These are phyloP conservation scores for Perkinsus marinus DNA, from an alignment of 169 alveolate genomes.

Conservation along the genomic window DNA sequence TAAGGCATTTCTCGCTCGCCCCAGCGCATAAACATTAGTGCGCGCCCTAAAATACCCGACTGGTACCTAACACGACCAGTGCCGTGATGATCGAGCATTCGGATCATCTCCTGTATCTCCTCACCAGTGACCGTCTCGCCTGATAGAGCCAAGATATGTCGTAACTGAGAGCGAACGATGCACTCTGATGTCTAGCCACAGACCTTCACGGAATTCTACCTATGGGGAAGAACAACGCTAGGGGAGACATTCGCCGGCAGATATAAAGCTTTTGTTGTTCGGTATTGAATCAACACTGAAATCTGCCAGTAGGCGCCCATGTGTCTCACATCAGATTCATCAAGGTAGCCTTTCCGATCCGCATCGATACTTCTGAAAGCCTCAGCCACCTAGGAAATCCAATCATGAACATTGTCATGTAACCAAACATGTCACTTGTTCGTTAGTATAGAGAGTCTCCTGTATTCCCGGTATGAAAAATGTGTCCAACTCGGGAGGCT, in stretches of 20 bases:
- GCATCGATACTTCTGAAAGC: neutral
- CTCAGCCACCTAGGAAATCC: neutral
- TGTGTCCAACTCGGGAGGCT: neutral
- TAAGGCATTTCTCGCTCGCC: neutral
- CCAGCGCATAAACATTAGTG: neutral
- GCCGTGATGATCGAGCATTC: slow-evolving; percentile 4
- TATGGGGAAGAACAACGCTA: no score
- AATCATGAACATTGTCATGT: neutral
- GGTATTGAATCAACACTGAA: no score
- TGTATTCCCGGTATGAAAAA: neutral
- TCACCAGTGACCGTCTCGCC: neutral
- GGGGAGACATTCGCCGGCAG: no score
- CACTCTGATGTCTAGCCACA: neutral
- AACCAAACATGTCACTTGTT: neutral
- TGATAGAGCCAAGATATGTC: neutral
- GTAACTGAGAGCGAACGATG: neutral
- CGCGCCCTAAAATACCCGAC: neutral
- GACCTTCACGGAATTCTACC: no score
- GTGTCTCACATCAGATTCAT: neutral
- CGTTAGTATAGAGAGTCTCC: neutral
- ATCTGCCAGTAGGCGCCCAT: no score
- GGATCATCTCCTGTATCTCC: slow-evolving; percentile 5
- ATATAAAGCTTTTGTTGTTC: no score
- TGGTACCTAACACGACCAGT: neutral
- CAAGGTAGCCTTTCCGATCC: neutral